Base-by-base conservation (phyloP, 2,329 filamentous ascomycete genomes). In the Teratosphaeria pseudoeucalypti region DNA sequence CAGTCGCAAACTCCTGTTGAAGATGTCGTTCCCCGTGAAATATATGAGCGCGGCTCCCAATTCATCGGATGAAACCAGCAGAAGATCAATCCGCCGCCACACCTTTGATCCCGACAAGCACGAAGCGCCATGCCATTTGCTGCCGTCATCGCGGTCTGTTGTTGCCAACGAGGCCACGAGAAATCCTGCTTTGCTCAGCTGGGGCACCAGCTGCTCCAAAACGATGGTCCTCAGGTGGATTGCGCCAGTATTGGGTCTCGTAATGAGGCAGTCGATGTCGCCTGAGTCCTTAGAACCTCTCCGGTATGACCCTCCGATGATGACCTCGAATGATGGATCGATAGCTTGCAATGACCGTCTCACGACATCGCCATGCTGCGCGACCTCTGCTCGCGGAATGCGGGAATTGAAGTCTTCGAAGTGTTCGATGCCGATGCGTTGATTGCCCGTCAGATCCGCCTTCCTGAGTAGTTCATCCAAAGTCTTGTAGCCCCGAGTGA, bases 21-120 rank as follows among this genome's bases (percentile, higher is more conserved):
- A 96, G 37, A 96, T 87, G 70, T 96, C 92, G 66, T 96, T 94
- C 0, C 92, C 92, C 0, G 92, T 96, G 69, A 96, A 97, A 70
- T 96, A 96, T n/a, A 96, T 82, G 62, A 96, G 72, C 0, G 92
- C 91, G 0, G 89, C 92, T 1, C 92, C 92, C 56, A 90, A 80
- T 72, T 96, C 86, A 1, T 82, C 78, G 65, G 85, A 85, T 0
- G 92, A 91, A 0, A 96, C 92, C 3, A 95, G 81, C 1, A 96
- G 77, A 23, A 96, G 82, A 70, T 96, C 92, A 62, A 96, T 87
- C 1, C 91, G 83, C 9, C 91, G 82, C 91, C 90, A 96, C 0
- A 82, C 71, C 0, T 77, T 77, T 3, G 75, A 72, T n/a, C 65
- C 61, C 0, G 43, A 9, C 0, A 95, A 77, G 11, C 85, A 82